phyloP scores from a whole-genome alignment of 495 filamentous ascomycete species.

The Thozetella sp. region DNA sequence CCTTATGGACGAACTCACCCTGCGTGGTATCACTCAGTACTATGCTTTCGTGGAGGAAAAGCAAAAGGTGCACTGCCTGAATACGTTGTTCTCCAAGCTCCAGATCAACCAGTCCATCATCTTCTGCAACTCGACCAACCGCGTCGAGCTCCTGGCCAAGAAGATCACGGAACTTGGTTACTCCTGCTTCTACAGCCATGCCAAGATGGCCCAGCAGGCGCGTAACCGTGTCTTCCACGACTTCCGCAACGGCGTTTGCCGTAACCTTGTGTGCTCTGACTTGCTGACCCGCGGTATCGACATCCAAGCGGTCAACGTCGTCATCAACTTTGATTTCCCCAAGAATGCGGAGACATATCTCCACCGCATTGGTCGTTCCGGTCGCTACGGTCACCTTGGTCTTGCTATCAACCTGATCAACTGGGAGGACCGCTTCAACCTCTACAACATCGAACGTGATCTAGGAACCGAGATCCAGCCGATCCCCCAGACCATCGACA shows the following conservation, averaged over 20 bases:
- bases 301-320: constrained; percentile 98
- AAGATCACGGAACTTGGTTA: constrained; percentile 99
- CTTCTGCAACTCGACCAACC: constrained; percentile 99
- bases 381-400: constrained; percentile 95
- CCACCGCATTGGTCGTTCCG: constrained; percentile 96
- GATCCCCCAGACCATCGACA: constrained; percentile 93
- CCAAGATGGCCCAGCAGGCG: constrained; percentile 96
- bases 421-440: constrained; percentile 98
- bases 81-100: constrained; percentile 97
- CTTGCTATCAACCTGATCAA: constrained; percentile 99
- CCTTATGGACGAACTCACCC: constrained; percentile 98
- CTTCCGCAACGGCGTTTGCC: constrained; percentile 95
- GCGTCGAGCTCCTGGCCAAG: constrained; percentile 95
- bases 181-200: constrained; percentile 99
- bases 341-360: constrained; percentile 99
- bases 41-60: constrained; percentile 99
- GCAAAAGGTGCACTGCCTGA: constrained; percentile 98
- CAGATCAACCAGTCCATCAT: constrained; percentile 99
- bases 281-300: constrained; percentile 98
- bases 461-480: constrained; percentile 96
- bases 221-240: constrained; percentile 99
- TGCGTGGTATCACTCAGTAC: constrained; percentile 97
- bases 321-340: constrained; percentile 99
- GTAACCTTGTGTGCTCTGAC: constrained; percentile 98
- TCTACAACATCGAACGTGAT: constrained; percentile 98